phyloP scores from a whole-genome alignment of 495 filamentous ascomycete genomes.

The Oleoguttula mirabilis region DNA sequence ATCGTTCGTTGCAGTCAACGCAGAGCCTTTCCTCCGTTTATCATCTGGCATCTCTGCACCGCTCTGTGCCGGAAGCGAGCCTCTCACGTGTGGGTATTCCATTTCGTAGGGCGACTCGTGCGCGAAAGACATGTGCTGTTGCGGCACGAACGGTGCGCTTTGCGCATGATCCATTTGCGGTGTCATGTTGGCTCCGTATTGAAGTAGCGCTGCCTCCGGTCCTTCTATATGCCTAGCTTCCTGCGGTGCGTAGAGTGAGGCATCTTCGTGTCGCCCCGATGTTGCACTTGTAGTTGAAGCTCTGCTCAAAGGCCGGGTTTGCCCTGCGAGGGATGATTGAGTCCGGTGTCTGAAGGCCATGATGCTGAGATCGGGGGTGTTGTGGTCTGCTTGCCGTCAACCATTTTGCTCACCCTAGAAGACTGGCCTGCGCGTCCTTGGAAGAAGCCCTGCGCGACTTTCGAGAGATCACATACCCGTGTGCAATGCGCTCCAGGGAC shows the following conservation, averaged over 20 bases:
- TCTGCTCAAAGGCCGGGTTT: too few species aligned
- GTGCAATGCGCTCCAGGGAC: too few species aligned
- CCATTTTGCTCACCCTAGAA: too few species aligned
- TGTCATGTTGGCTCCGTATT: slow-evolving; percentile 56
- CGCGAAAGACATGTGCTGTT: slow-evolving; percentile 1
- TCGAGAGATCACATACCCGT: too few species aligned
- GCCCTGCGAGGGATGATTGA: too few species aligned
- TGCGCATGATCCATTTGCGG: slow-evolving; percentile 33
- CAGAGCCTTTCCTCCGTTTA: slow-evolving; percentile 54
- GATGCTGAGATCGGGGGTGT: too few species aligned
- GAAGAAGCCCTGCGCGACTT: too few species aligned
- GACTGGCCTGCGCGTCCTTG: too few species aligned
- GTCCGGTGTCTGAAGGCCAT: too few species aligned
- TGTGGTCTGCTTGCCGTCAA: too few species aligned
- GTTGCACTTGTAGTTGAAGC: slow-evolving; percentile 65
- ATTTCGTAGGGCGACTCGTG: slow-evolving; percentile 10
- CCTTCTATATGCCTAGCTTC: background rate
- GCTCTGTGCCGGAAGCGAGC: slow-evolving; percentile 12
- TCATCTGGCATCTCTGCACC: slow-evolving; percentile 41
- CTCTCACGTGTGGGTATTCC: slow-evolving; percentile 4
- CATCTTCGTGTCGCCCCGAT: slow-evolving; percentile 7
- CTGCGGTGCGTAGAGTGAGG: background rate
- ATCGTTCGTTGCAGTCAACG: slow-evolving; percentile 74
- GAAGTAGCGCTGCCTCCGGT: slow-evolving; percentile 45
- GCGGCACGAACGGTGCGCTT: background rate